phyloP scores from a whole-genome alignment of 768 basidiomycete species.

The Amanita pallidorosea region DNA sequence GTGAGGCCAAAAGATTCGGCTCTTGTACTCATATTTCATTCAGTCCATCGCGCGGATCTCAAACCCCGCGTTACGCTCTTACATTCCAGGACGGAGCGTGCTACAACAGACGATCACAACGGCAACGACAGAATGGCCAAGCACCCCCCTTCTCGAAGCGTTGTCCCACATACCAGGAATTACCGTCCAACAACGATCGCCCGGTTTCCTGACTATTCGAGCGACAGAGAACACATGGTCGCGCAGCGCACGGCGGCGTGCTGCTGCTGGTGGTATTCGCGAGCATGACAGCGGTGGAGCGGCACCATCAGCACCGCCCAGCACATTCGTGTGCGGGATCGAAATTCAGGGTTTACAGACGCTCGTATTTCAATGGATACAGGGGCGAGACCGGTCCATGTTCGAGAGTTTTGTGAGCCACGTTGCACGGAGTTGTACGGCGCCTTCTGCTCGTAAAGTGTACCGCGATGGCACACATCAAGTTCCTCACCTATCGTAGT shows the following conservation, averaged over 20 bases:
- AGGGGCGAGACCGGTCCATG: conserved; percentile 42
- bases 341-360: conserved; percentile 11
- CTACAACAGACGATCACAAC: conserved; percentile 27
- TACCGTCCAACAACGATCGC: background rate
- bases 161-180: background rate
- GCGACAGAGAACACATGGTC: conserved; percentile 10
- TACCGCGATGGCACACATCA: too few species aligned
- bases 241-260: conserved; percentile 3
- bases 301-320: background rate
- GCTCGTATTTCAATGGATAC: conserved; percentile 52
- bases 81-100: conserved; percentile 51
- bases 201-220: background rate
- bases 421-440: background rate
- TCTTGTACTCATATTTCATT: background rate
- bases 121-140: background rate
- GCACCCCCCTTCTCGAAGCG: conserved; percentile 1
- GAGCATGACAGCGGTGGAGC: background rate
- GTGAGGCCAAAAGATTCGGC: background rate
- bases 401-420: conserved; percentile 47
- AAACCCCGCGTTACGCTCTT: conserved; percentile 32
- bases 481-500: too few species aligned
- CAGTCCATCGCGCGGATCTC: conserved; percentile 24
- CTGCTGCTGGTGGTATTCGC: too few species aligned
- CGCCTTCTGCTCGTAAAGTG: too few species aligned
- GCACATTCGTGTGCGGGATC: background rate